Evolutionary conservation across 2,329 filamentous ascomycete genomes (phyloP).

Genomic region (Aspergillus floridensis): DNA sequence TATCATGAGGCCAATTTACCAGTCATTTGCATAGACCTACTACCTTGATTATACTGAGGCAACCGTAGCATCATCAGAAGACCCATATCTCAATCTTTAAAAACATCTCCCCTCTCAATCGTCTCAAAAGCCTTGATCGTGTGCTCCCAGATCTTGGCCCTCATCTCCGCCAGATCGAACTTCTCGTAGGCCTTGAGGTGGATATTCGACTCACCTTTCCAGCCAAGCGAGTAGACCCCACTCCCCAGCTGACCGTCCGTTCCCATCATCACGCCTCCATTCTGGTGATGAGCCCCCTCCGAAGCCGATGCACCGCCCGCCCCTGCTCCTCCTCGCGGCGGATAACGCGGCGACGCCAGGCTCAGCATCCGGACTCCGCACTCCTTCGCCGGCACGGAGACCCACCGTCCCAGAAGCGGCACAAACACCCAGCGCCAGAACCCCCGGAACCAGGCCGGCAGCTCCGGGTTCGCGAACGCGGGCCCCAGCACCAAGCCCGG

Average conservation of each 20-base stretch:
- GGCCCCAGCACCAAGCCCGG: slow-evolving; percentile 7
- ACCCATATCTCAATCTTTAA: not conserved
- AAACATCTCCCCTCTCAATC: slow-evolving; percentile 1
- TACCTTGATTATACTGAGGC: no score
- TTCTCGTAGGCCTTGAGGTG: not conserved
- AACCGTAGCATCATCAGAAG: not conserved
- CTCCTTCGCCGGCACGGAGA: not conserved
- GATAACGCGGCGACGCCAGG: slow-evolving; percentile 2
- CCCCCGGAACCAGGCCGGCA: slow-evolving; percentile 5
- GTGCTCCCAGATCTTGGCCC: slow-evolving; percentile 6
- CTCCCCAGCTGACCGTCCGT: slow-evolving; percentile 5
- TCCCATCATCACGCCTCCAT: not conserved
- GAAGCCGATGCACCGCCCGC: no score
- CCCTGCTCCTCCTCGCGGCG: not conserved
- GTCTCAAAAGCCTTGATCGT: slow-evolving; percentile 1
- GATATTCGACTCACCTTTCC: not conserved
- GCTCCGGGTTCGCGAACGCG: not conserved
- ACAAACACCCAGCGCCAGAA: slow-evolving; percentile 5
- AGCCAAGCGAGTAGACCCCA: slow-evolving; percentile 4
- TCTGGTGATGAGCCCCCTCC: no score
- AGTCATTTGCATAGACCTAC: not conserved
- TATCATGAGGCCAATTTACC: not conserved
- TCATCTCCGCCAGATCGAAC: slow-evolving; percentile 1
- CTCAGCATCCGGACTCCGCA: slow-evolving; percentile 4
- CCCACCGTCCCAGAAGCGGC: not conserved